phyloP scores from a whole-genome alignment of 2,329 filamentous ascomycete species.

The Nigrospora oryzae region DNA sequence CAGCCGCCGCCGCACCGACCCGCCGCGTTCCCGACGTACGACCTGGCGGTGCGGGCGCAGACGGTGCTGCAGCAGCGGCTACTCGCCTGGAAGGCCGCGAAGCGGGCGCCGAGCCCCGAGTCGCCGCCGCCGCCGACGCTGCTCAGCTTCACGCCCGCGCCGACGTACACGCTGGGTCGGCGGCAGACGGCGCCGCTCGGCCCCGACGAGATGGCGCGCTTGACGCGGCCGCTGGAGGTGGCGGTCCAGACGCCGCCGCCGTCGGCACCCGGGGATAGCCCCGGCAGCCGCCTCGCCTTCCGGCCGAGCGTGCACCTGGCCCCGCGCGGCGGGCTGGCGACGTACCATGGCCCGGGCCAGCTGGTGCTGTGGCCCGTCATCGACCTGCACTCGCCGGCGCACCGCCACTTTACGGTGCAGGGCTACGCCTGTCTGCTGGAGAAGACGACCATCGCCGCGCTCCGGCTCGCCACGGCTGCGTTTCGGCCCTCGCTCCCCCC shows the following conservation, averaged over 20 bases:
- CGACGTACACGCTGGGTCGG: conserved; percentile 85
- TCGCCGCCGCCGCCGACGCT: conserved; percentile 56
- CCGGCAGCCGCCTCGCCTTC: conserved; percentile 30
- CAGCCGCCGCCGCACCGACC: conserved; percentile 11
- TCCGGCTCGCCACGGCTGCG: conserved; percentile 24
- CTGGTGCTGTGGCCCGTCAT: conserved; percentile 86
- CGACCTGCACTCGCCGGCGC: conserved; percentile 56
- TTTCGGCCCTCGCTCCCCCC: conserved; percentile 1
- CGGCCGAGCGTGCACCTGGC: conserved; percentile 59
- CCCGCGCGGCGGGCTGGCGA: conserved; percentile 81
- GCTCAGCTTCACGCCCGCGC: conserved; percentile 72
- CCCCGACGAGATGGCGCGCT: conserved; percentile 30
- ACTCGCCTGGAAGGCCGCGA: conserved; percentile 46
- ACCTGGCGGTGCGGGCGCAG: conserved; percentile 27
- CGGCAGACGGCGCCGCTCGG: conserved; percentile 54
- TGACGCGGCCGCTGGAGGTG: conserved; percentile 24
- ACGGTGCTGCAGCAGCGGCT: conserved; percentile 33
- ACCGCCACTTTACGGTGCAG: conserved; percentile 57
- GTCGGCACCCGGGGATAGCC: conserved; percentile 36
- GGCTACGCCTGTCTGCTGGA: conserved; percentile 76
- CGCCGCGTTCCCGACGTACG: conserved; percentile 24
- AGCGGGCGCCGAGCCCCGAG: conserved; percentile 5
- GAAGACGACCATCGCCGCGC: conserved; percentile 60
- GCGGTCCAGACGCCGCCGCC: conserved; percentile 21
- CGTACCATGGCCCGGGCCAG: conserved; percentile 93